Base-by-base conservation (phyloP, 2,329 filamentous ascomycete species). In the Diaporthe aspalathi region DNA sequence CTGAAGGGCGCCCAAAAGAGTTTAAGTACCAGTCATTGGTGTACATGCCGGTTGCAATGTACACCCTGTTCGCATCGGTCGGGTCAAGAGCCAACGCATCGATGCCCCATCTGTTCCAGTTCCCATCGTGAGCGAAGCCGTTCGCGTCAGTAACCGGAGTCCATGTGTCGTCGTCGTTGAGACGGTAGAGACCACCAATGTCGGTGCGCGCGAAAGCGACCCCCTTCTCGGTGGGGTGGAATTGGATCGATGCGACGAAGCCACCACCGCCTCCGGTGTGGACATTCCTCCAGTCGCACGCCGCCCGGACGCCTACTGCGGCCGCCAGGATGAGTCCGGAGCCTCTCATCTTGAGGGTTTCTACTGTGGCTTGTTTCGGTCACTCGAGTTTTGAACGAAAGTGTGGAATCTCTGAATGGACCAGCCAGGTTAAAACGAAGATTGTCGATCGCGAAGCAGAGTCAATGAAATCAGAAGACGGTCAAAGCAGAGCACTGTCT, bases 51-150 rank as follows among this genome's bases (percentile, higher is more conserved):
- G 85, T 82, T 0, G 87, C 87, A 1, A 87, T 82, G 74, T 87
- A 89, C 1, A 90, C 81, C 67, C 84, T 84, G 70, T 84, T 80
- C 2, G 85, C 78, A 60, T 90, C 82, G 24, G 85, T 80, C 0
- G 88, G 85, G 72, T 90, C 88, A 0, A 89, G 80, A 1, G 87
- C 88, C 14, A 90, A 72, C 1, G 87, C 86, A 74, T 90, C 88
- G 20, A 89, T 79, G 11, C 88, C 88, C 87, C 88, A 90, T 69
- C 85, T 81, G 74, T 85, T 82, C 86, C 85, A 87, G 67, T 38
- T 20, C 3, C 2, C 43, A 22, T 63, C 43, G 20, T 63, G 24
- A 8, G 60, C 60, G 60, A 63, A 63, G 27, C 43, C 43, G 43
- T 63, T 63, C 29, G 60, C 56, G 27, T 68, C 72, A 16, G 72